phyloP scores from a whole-genome alignment of 2,329 filamentous ascomycete species.

The Coniochaeta sp. region DNA sequence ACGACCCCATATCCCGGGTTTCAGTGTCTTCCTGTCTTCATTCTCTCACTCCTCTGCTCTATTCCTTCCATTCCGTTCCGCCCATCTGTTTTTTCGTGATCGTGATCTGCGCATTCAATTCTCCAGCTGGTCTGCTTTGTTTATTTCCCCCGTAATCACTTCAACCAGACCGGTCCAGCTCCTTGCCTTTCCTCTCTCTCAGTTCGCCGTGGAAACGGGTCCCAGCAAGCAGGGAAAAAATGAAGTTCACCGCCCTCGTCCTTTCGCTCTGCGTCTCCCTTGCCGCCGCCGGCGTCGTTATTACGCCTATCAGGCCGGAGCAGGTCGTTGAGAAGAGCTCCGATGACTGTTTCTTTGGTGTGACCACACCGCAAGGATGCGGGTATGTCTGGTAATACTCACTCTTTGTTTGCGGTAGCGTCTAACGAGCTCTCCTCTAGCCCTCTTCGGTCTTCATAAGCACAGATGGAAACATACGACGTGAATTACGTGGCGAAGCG shows the following conservation, averaged over 20 bases:
- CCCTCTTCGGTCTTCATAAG: not conserved
- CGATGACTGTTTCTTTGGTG: constrained; percentile 49
- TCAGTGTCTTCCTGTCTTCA: not conserved
- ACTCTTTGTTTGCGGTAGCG: not conserved
- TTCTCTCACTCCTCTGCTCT: not conserved
- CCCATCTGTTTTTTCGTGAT: not conserved
- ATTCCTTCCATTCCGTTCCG: not conserved
- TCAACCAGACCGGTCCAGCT: not conserved
- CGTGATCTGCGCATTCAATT: not conserved
- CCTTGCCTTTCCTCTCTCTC: not conserved
- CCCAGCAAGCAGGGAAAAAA: constrained; percentile 11
- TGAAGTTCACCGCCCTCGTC: constrained; percentile 32
- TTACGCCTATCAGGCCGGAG: constrained; percentile 42
- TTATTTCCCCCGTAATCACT: not conserved
- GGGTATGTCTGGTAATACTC: constrained; percentile 29
- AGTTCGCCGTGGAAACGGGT: too few relatives aligned
- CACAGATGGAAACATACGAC: too few relatives aligned
- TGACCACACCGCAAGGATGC: constrained; percentile 49
- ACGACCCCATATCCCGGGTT: not conserved
- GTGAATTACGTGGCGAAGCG: too few relatives aligned
- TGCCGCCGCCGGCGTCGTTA: constrained; percentile 45
- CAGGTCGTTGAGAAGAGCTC: constrained; percentile 40
- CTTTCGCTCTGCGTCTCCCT: constrained; percentile 36
- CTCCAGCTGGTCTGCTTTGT: constrained; percentile 2
- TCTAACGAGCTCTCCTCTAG: not conserved